Evolutionary conservation across 352 stramenopile genomes (phyloP).

Genomic region (Thalassiosira mediterranea): DNA sequence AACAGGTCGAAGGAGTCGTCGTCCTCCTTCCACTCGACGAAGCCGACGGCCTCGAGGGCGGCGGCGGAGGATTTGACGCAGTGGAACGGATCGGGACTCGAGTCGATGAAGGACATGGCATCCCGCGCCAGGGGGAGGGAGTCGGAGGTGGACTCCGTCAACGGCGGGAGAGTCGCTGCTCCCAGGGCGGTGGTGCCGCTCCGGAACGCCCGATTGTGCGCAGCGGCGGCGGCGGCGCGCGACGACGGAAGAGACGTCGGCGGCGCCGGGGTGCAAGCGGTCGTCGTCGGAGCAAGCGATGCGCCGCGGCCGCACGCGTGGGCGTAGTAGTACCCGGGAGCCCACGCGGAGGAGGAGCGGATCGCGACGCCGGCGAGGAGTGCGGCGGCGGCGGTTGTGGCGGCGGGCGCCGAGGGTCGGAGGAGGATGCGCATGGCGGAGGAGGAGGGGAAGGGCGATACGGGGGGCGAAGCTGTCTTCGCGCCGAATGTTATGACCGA

Average conservation of each 20-base stretch:
- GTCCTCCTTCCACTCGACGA: constrained; percentile 90
- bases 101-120: constrained; percentile 92
- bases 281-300: no score
- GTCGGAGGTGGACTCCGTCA: constrained; percentile 32
- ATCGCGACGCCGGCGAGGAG: neutral
- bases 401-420: neutral
- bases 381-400: neutral
- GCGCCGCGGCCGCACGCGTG: neutral
- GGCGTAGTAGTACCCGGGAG: neutral
- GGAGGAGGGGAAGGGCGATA: neutral
- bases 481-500: no score
- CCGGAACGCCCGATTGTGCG: neutral
- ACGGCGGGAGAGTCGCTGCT: neutral
- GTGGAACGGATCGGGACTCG: constrained; percentile 93
- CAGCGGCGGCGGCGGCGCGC: neutral
- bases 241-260: neutral
- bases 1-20: constrained; percentile 73
- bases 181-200: neutral
- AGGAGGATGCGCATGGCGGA: neutral
- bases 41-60: constrained; percentile 88
- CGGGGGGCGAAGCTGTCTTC: no score
- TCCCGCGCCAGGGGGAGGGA: constrained; percentile 64
- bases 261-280: no score
- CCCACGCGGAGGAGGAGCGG: neutral
- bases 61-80: constrained; percentile 88